Conservation (phyloP, 495 filamentous ascomycete genomes). For the Pseudotulostoma volvatum region DNA sequence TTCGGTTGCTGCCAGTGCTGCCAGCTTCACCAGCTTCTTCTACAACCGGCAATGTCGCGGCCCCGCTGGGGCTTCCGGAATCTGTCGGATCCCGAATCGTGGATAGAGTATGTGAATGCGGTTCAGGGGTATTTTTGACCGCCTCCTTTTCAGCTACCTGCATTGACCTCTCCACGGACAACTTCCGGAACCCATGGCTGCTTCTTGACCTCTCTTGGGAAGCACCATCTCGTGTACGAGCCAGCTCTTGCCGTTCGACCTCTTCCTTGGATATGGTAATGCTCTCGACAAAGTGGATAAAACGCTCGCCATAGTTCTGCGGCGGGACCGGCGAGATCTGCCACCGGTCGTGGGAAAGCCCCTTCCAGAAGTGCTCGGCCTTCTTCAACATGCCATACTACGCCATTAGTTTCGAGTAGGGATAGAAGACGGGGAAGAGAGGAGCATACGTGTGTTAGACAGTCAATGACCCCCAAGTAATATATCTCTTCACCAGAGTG, state of each 20-base stretch:
- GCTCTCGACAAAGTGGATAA: slow-evolving; percentile 78
- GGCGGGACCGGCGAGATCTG: slow-evolving; percentile 93
- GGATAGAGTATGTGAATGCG: slow-evolving; percentile 34
- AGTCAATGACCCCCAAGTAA: slow-evolving; percentile 96
- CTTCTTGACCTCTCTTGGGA: slow-evolving; percentile 16
- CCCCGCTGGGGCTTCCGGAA: slow-evolving; percentile 34
- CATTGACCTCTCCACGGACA: slow-evolving; percentile 30
- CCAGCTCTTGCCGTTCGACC: slow-evolving; percentile 45
- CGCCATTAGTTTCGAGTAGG: slow-evolving; percentile 16
- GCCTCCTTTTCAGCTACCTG: slow-evolving; percentile 33
- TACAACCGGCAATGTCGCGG: slow-evolving; percentile 72
- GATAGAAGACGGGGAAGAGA: background rate
- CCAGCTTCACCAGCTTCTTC: slow-evolving; percentile 76
- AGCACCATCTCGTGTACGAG: slow-evolving; percentile 12
- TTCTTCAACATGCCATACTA: slow-evolving; percentile 82
- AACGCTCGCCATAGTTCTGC: slow-evolving; percentile 81
- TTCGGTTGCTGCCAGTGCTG: slow-evolving; percentile 41
- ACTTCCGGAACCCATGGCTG: slow-evolving; percentile 29
- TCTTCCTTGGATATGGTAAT: slow-evolving; percentile 83
- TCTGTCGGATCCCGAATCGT: slow-evolving; percentile 40
- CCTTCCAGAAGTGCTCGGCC: slow-evolving; percentile 85
- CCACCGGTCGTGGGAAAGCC: slow-evolving; percentile 57
- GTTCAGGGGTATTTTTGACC: slow-evolving; percentile 38
- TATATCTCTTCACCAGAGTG: slow-evolving; percentile 80
- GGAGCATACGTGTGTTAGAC: slow-evolving; percentile 72